These are phyloP conservation scores for Cryptococcus depauperatus DNA, from an alignment of 1,284 basidiomycete genomes.

Conservation along the genomic window DNA sequence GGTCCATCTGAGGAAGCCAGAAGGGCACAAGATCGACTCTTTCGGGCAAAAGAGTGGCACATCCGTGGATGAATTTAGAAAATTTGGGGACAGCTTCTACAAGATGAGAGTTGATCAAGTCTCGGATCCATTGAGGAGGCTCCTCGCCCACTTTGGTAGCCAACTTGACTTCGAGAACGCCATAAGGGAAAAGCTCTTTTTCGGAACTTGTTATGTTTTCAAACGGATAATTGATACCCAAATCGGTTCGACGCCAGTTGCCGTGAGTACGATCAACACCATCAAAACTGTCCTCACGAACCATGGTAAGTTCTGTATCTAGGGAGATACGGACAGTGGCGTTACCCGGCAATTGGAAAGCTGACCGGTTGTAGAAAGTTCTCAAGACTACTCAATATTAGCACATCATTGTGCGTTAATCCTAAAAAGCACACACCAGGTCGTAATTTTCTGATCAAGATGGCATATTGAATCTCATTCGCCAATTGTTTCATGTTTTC, in stretches of 20 bases:
- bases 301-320: constrained; percentile 89
- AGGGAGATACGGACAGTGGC: constrained; percentile 96
- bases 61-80: constrained; percentile 87
- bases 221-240: constrained; percentile 89
- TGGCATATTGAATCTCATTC: constrained; percentile 87
- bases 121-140: constrained; percentile 92
- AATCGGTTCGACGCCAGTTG: constrained; percentile 92
- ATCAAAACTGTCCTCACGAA: constrained; percentile 97
- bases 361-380: constrained; percentile 98
- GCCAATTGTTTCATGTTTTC: constrained; percentile 95
- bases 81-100: constrained; percentile 90
- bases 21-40: constrained; percentile 97
- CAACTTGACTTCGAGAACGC: constrained; percentile 92
- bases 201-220: constrained; percentile 67
- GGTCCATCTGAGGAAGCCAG: constrained; percentile 84
- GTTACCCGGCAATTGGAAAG: constrained; percentile 97
- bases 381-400: constrained; percentile 62
- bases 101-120: constrained; percentile 86
- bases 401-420: not conserved
- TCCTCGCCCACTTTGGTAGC: constrained; percentile 95
- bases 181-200: constrained; percentile 85
- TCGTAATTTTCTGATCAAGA: constrained; percentile 71
- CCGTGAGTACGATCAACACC: constrained; percentile 63
- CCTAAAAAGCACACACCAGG: constrained; percentile 54
- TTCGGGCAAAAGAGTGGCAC: constrained; percentile 82